Evolutionary conservation across 2,329 filamentous ascomycete genomes (phyloP), one percentile per base, ranked within the genome.

Genomic region (Monilinia laxa): DNA sequence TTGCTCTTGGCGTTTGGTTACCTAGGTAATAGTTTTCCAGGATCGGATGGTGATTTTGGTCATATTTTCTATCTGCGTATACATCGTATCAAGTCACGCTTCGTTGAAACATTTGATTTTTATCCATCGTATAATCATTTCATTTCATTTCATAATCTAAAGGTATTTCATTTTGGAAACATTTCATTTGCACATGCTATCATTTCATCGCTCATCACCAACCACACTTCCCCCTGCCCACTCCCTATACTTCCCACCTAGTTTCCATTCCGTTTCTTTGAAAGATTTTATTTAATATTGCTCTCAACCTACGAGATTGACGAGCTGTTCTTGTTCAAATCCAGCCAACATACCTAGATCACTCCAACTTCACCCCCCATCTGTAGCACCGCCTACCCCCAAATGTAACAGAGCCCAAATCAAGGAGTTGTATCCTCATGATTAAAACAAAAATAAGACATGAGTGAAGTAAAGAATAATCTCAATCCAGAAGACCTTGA

Each of bases 401-500:
- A 16, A 49, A 38, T 4, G 5, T 60, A 9, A 51, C 20, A 49
- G n/a, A 16, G 10, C 7, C 47, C n/a, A 38, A 25, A 2, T 12
- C 7, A 38, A 23, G 20, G 51, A 49, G 38, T 35, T 31, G 10
- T 23, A 18, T 20, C 40, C 47, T 59, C 58, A 35, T 38, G 20
- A 55, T 60, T 38, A 38, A 60, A 60, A 20, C 12, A 3, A 12
- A 38, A 60, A 49, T 60, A 60, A 51, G 31, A 38, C 28, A 60
- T 51, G 35, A 60, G n/a, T 4, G 51, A 49, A n/a, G 25, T 10
- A 25, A 38, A 40, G 31, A 20, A 38, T 40, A 45, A 60, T 7
- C 28, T 20, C 53, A 10, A 38, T 55, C 18, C 53, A 49, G 45
- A 49, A 51, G 20, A 38, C 20, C 45, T 49, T 49, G 28, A 49